Percentiles rank a stretch among this genome's conserved stretches.
Evolutionary conservation across 2,329 filamentous ascomycete genomes (phyloP).

Genomic region (Pleurostoma richardsiae): DNA sequence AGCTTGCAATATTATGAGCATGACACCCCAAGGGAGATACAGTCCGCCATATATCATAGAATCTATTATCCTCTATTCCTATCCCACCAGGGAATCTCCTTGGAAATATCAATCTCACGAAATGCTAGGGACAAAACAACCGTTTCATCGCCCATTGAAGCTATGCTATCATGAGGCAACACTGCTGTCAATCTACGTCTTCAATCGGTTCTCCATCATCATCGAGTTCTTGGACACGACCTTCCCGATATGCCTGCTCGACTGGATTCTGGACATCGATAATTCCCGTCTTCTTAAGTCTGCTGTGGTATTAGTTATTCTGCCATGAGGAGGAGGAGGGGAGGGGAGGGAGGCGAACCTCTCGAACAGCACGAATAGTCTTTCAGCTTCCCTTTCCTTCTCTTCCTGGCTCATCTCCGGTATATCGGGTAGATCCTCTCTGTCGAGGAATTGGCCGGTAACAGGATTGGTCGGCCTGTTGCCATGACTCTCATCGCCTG

Average conservation of each 20-base stretch:
- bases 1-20: too few species aligned
- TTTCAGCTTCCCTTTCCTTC: slow-evolving; percentile 87
- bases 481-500: slow-evolving; percentile 11
- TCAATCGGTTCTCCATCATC: slow-evolving; percentile 51
- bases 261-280: slow-evolving; percentile 77
- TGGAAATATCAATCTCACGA: slow-evolving; percentile 2
- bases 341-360: slow-evolving; percentile 43
- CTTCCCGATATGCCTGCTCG: slow-evolving; percentile 61
- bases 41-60: too few species aligned
- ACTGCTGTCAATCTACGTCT: slow-evolving; percentile 27
- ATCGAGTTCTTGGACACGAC: slow-evolving; percentile 64
- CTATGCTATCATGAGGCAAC: too few species aligned
- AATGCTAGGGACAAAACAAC: too few species aligned
- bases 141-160: too few species aligned
- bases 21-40: too few species aligned
- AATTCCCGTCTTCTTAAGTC: slow-evolving; percentile 68
- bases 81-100: slow-evolving; percentile 7
- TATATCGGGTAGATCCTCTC: slow-evolving; percentile 52
- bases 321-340: neutral
- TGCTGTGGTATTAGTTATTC: slow-evolving; percentile 17
- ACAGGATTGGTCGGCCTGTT: slow-evolving; percentile 68
- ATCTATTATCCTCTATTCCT: too few species aligned
- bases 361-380: slow-evolving; percentile 86
- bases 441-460: slow-evolving; percentile 75
- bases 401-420: slow-evolving; percentile 85